Evolutionary conservation across 2,329 filamentous ascomycete genomes (phyloP).

Genomic region (Monilinia laxa): DNA sequence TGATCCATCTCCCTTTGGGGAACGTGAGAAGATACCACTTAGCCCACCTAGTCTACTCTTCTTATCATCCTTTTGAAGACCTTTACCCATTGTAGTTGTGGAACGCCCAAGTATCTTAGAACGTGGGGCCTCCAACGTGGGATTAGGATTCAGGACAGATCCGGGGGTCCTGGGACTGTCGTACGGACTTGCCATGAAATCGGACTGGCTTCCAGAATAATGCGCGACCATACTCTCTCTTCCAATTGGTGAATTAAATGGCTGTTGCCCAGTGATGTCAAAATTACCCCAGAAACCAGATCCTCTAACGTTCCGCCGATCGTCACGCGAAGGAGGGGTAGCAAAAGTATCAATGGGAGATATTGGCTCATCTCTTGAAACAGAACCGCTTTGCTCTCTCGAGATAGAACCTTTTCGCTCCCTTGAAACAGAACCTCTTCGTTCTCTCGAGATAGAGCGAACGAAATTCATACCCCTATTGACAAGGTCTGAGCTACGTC

Average conservation of each 20-base stretch:
- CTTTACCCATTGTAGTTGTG: slow-evolving; percentile 12
- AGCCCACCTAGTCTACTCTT: slow-evolving; percentile 7
- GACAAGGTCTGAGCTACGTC: slow-evolving; percentile 48
- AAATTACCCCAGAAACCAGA: slow-evolving; percentile 41
- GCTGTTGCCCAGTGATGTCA: slow-evolving; percentile 4
- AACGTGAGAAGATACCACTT: slow-evolving; percentile 17
- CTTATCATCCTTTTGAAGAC: slow-evolving; percentile 9
- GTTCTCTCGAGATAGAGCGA: slow-evolving; percentile 35
- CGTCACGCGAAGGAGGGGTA: slow-evolving; percentile 19
- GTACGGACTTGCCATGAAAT: slow-evolving; percentile 25
- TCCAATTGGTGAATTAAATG: slow-evolving; percentile 2
- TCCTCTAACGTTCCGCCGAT: slow-evolving; percentile 44
- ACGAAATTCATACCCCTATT: slow-evolving; percentile 51
- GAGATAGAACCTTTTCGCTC: slow-evolving; percentile 26
- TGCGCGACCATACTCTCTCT: slow-evolving; percentile 40
- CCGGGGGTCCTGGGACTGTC: neutral
- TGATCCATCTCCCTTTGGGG: slow-evolving; percentile 4
- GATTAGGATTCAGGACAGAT: neutral
- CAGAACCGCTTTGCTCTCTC: slow-evolving; percentile 33
- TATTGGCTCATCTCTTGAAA: slow-evolving; percentile 21
- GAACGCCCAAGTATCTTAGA: neutral
- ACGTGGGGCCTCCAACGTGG: neutral
- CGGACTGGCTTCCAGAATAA: slow-evolving; percentile 36
- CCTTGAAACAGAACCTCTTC: slow-evolving; percentile 29
- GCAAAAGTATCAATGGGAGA: neutral